Evolutionary conservation across 352 stramenopile species (phyloP).

Genomic region (Peronospora belbahrii): DNA sequence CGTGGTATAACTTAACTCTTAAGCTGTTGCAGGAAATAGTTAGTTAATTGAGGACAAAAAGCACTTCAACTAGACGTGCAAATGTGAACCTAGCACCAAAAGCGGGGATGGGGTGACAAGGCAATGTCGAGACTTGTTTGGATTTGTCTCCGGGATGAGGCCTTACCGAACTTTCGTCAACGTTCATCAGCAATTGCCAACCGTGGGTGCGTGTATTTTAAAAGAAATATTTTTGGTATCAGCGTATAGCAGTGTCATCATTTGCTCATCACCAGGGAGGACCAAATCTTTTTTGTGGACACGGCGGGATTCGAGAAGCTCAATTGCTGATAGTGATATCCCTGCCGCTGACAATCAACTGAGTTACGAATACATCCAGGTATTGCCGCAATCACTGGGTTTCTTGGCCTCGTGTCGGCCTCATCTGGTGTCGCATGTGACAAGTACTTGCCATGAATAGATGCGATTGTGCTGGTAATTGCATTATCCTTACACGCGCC

Average conservation of each 20-base stretch:
- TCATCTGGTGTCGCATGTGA: neutral
- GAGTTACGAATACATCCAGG: neutral
- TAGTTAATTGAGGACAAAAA: too few species aligned
- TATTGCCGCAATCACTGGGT: too few species aligned
- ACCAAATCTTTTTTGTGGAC: neutral
- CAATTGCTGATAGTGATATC: neutral
- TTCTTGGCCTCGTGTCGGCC: too few species aligned
- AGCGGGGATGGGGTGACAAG: neutral
- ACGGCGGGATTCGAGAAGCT: neutral
- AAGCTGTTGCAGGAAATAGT: too few species aligned
- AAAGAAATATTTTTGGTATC: constrained; percentile 1
- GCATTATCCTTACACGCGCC: too few species aligned
- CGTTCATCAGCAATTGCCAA: constrained; percentile 15
- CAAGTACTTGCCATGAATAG: too few species aligned
- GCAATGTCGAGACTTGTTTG: constrained; percentile 4
- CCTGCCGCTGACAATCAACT: neutral
- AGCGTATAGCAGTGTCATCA: neutral
- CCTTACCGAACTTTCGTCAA: constrained; percentile 21
- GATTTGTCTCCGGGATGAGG: constrained; percentile 6
- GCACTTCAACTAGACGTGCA: neutral
- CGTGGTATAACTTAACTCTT: too few species aligned
- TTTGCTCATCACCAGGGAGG: neutral
- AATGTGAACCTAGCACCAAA: neutral
- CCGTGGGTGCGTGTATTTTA: constrained; percentile 10
- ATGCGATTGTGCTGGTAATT: too few species aligned